phyloP scores from a whole-genome alignment of 1,284 basidiomycete genomes.

The Malassezia japonica region DNA sequence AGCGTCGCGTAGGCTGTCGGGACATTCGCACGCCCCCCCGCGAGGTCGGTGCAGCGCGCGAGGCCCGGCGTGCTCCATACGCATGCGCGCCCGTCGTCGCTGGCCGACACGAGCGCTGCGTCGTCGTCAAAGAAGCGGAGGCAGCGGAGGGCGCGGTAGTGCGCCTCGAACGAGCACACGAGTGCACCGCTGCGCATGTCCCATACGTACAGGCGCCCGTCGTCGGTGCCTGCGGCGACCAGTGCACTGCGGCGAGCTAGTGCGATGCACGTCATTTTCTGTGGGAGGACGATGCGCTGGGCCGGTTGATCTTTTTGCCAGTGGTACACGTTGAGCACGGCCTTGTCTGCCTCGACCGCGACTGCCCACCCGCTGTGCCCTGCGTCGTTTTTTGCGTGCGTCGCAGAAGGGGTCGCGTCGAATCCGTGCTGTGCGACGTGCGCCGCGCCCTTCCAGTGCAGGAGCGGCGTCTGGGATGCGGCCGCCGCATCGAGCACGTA shows the following conservation, averaged over 20 bases:
- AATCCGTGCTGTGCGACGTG: conserved; percentile 27
- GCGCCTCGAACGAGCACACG: conserved; percentile 81
- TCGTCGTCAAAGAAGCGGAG: conserved; percentile 75
- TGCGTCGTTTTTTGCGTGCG: conserved; percentile 54
- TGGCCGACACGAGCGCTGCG: conserved; percentile 68
- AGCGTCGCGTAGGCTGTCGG: conserved; percentile 59
- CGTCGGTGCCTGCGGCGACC: conserved; percentile 74
- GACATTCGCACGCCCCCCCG: conserved; percentile 23
- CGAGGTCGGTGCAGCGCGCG: conserved; percentile 48
- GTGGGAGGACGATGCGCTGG: conserved; percentile 76
- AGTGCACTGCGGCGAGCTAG: conserved; percentile 64
- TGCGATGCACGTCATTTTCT: conserved; percentile 70
- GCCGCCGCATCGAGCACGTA: conserved; percentile 19
- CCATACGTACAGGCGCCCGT: conserved; percentile 88
- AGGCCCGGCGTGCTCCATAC: conserved; percentile 81
- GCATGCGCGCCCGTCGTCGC: conserved; percentile 75
- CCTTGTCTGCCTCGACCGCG: conserved; percentile 67
- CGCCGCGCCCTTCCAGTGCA: conserved; percentile 31
- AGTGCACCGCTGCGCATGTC: conserved; percentile 84
- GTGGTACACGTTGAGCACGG: conserved; percentile 66
- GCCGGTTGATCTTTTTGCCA: conserved; percentile 62
- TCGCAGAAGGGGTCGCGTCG: conserved; percentile 19
- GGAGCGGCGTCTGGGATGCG: conserved; percentile 24
- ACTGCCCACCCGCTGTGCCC: conserved; percentile 66
- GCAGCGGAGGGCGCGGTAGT: conserved; percentile 77